Evolutionary conservation across 192 early-diverging fungal species (phyloP).

Genomic region (Coemansia brasiliensis): DNA sequence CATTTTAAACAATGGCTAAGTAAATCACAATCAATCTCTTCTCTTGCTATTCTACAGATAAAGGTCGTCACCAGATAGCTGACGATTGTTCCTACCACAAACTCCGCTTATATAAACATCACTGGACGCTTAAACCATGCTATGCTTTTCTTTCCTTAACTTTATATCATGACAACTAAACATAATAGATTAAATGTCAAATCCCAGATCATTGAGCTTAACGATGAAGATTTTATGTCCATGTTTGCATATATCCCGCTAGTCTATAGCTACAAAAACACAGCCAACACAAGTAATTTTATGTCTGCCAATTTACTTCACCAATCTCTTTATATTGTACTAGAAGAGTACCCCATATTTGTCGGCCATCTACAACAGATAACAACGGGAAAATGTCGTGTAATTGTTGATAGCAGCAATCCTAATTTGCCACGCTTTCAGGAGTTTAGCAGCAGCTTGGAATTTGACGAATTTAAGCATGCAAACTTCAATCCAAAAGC

Average conservation of each 20-base stretch:
- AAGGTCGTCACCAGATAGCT: too few species aligned
- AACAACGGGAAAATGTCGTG: background rate
- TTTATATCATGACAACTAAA: too few species aligned
- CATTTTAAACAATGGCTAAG: too few species aligned
- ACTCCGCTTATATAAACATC: too few species aligned
- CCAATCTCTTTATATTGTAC: background rate
- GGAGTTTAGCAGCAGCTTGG: background rate
- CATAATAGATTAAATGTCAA: too few species aligned
- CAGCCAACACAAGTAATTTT: background rate
- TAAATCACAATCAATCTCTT: too few species aligned
- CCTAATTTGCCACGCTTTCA: background rate
- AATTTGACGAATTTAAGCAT: slow-evolving; percentile 1
- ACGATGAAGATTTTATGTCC: background rate
- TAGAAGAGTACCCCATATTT: slow-evolving; percentile 6
- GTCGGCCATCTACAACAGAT: background rate
- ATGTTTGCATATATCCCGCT: slow-evolving; percentile 2
- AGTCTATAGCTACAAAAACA: slow-evolving; percentile 6
- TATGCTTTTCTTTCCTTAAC: too few species aligned
- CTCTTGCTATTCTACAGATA: too few species aligned
- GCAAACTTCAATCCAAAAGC: background rate
- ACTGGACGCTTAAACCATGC: too few species aligned
- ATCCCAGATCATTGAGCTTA: background rate
- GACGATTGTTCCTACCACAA: too few species aligned
- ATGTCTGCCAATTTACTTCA: slow-evolving; percentile 11
- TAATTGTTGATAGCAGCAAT: slow-evolving; percentile 7